Base-by-base conservation (phyloP, 2,329 filamentous ascomycete species). In the Aspergillus sclerotialis region DNA sequence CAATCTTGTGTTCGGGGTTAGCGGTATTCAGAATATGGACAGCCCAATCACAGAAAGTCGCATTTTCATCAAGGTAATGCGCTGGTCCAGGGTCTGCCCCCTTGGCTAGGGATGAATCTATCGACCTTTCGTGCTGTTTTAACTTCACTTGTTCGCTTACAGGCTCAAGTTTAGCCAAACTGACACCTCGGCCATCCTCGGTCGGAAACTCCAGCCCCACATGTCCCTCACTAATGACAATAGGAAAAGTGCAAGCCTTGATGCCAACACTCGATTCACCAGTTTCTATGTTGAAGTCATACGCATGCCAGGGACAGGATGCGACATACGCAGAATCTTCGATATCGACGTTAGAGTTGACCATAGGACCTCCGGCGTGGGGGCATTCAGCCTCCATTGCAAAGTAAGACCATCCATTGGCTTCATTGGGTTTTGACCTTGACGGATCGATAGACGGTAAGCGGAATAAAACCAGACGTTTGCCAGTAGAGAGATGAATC, bases 201-300 rank as follows among this genome's bases (percentile, higher is more conserved):
- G 47, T 14, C 7, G 21, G 30, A 37, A 67, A 55, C 12, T 56
- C 44, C 31, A 69, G 32, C n/a, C 48, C 37, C 15, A 67, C 58
- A 16, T 40, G 45, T 4, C 57, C 63, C 15, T 54, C 56, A 5
- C 48, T 40, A 4, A 67, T 48, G 32, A 58, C 45, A 27, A 69
- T 54, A 1, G 64, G 63, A 32, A 66, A 69, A 1, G 65, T 69
- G 49, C 66, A 69, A 3, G 66, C 57, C 46, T 66, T 67, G 39
- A 69, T 56, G 8, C 66, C 66, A 12, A 67, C 63, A 39, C 65
- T 69, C 5, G 66, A 69, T 49, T 68, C 63, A 35, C 66, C 66
- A 1, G 66, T 69, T 48, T 69, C 64, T 37, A 69, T 63, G 36
- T 69, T 69, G 41, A 69, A 69, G 44, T 69, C 66, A 43, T 69